Percentiles rank a stretch among this genome's conserved stretches.
Evolutionary conservation across 805 yeast genomes (phyloP).

Genomic region (Kuraishia capsulata): DNA sequence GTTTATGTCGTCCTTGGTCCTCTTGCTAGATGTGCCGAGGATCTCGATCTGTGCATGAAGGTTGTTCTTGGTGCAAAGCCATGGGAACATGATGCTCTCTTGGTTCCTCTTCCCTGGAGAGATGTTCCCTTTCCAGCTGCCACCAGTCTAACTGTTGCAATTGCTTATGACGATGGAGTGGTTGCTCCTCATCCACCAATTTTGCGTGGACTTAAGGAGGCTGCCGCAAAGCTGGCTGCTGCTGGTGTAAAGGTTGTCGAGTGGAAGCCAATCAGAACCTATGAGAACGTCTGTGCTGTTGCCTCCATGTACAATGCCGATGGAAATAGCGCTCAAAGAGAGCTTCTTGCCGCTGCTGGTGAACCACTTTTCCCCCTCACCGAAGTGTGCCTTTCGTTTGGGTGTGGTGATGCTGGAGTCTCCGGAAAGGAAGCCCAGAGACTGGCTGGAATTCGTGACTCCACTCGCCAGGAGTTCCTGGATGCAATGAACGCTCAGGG

Average conservation of each 20-base stretch:
- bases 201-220: conserved; percentile 31
- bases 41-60: conserved; percentile 39
- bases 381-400: conserved; percentile 39
- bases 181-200: conserved; percentile 43
- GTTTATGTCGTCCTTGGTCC: conserved; percentile 38
- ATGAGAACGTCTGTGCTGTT: conserved; percentile 47
- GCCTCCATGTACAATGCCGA: conserved; percentile 47
- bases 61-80: conserved; percentile 38
- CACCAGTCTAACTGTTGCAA: conserved; percentile 31
- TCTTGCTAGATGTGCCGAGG: conserved; percentile 37
- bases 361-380: conserved; percentile 57
- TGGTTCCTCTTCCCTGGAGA: conserved; percentile 43
- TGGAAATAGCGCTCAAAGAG: conserved; percentile 44
- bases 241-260: conserved; percentile 48
- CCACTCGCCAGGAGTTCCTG: conserved; percentile 39
- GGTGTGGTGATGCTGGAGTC: conserved; percentile 41
- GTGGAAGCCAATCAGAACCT: conserved; percentile 44
- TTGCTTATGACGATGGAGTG: conserved; percentile 37
- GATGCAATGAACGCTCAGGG: conserved; percentile 36
- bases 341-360: conserved; percentile 44
- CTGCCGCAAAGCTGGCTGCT: conserved; percentile 38
- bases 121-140: conserved; percentile 24
- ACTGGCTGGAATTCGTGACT: conserved; percentile 40
- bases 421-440: conserved; percentile 38
- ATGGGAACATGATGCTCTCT: conserved; percentile 43